Base-by-base conservation (phyloP, 1,284 basidiomycete genomes). In the Puccinia sorghi region DNA sequence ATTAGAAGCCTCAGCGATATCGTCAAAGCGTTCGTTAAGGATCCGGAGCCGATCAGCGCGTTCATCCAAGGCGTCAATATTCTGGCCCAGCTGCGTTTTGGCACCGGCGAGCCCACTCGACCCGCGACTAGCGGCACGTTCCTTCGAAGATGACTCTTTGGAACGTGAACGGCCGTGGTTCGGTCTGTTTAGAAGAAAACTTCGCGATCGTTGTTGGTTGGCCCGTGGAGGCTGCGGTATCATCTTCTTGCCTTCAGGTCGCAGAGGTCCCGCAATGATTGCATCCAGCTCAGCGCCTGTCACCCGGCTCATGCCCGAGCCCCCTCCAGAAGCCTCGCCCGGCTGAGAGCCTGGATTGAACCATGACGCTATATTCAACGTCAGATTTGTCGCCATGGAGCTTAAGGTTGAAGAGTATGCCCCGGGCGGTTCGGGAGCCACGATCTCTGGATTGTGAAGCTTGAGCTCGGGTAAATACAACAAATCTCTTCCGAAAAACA, bases 21-120 rank as follows among this genome's bases (percentile, higher is more conserved):
- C 76, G 39, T 72, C 69, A 61, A 79, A 72, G 39, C 57, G 69
- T 72, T 79, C 76, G 39, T 79, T 79, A 7, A 79, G 41, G 22
- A 50, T 41, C 17, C 63, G 41, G 13, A 79, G 63, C 71, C 76
- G 50, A 52, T 79, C 76, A 27, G 64, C 52, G 11, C 76, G 52
- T 64, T 79, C 66, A 54, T 79, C 56, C 41, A 79, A 64, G 20
- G 56, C 76, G 25, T 79, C 66, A 22, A 79, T 61, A 27, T 79
- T 79, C 61, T 79, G 66, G n/a, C n/a, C 52, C 6, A 79, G 25
- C 39, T 50, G 56, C 22, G 15, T 63, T 72, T 79, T 46, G 20
- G 67, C 27, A 20, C 27, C 48, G 27, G 48, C 64, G 3, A 22
- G 41, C 27, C 39, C 27, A 17, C 43, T 25, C 46, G 27, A 57